Evolutionary conservation across 73 alveolate species (phyloP).

Genomic region (Tetrahymena borealis): DNA sequence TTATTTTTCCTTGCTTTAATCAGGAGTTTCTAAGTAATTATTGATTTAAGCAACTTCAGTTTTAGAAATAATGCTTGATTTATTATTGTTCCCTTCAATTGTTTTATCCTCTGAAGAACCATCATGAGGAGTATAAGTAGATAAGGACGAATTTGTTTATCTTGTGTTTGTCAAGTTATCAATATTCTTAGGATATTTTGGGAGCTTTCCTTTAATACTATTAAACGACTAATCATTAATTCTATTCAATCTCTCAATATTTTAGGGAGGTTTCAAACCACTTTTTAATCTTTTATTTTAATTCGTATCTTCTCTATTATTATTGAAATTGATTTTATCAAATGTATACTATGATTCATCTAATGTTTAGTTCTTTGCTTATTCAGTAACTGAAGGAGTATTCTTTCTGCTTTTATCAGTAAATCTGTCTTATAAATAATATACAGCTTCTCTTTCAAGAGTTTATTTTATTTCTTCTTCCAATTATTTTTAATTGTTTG

Average conservation of each 20-base stretch:
- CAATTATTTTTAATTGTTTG: background rate
- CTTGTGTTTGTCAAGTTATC: background rate
- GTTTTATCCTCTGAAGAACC: background rate
- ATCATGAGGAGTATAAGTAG: background rate
- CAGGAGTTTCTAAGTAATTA: background rate
- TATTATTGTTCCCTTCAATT: background rate
- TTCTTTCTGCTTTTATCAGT: background rate
- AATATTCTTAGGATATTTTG: background rate
- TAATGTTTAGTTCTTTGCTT: background rate
- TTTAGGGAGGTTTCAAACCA: background rate
- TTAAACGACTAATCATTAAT: background rate
- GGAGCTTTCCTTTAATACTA: background rate
- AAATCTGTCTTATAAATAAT: background rate
- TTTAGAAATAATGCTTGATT: background rate
- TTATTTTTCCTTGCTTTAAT: background rate
- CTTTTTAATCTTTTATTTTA: background rate
- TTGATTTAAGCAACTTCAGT: background rate
- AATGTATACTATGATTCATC: background rate
- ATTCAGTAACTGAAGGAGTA: background rate
- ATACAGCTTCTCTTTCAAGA: background rate
- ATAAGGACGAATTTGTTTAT: background rate
- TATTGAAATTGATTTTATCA: no score
- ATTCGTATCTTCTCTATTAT: background rate
- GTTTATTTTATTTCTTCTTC: background rate
- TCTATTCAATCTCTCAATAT: background rate